Conservation (phyloP, 2,329 filamentous ascomycete species). For the Pseudogymnoascus verrucosus region DNA sequence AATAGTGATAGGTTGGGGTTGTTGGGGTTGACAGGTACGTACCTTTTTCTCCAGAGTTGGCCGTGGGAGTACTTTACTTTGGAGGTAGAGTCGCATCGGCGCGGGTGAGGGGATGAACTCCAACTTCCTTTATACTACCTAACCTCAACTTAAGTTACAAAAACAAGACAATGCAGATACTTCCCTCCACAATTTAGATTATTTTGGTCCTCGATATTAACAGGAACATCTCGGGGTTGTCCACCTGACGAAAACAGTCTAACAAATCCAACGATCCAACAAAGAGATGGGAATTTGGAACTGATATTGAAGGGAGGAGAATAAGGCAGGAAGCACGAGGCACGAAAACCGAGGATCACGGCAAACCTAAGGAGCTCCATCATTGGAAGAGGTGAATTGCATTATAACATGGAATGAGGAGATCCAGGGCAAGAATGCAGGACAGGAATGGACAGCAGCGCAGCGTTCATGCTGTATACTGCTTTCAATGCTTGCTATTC, state of each 20-base stretch:
- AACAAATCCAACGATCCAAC: not conserved
- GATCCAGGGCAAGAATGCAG: not conserved
- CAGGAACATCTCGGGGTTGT: not conserved
- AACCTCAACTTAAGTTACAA: not conserved
- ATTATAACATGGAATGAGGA: not conserved
- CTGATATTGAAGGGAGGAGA: not conserved
- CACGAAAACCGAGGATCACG: not conserved
- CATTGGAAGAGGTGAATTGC: not conserved
- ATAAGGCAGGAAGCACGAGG: not conserved
- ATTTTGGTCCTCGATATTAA: not conserved
- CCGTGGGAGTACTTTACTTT: not conserved
- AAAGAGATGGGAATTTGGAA: not conserved
- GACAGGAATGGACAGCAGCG: not conserved
- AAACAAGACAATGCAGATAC: not conserved
- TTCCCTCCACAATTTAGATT: not conserved
- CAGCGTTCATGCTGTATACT: not conserved
- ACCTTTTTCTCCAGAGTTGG: not conserved
- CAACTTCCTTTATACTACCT: not conserved
- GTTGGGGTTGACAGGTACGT: conserved; percentile 6
- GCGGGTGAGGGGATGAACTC: not conserved
- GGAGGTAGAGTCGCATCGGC: conserved; percentile 2
- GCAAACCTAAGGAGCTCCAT: not conserved
- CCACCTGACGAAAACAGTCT: conserved; percentile 1
- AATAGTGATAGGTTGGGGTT: not conserved
- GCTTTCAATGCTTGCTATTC: not conserved